Base-by-base conservation (phyloP, 441 rosid species). In the Populus hybrid region DNA sequence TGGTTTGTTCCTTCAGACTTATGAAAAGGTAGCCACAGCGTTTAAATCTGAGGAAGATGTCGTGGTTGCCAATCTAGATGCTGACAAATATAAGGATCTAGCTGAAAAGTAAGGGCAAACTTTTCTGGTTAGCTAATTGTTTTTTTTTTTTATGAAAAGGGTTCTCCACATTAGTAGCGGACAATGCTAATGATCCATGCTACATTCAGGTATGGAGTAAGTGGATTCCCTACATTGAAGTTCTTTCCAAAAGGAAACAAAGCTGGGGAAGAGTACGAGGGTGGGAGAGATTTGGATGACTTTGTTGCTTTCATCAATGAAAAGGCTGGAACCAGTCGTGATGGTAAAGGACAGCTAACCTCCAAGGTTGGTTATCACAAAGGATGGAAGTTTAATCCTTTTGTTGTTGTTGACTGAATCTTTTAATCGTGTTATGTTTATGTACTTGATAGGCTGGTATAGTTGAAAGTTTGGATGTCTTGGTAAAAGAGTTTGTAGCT, bases 221-320 rank as follows among this genome's bases (percentile, higher is more conserved):
- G 95, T 79, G 99, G 97, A 71, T 94, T 30, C 88, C 99, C 99
- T 79, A 94, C 97, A 35, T 72, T 96, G 78, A 96, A 92, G 76
- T 94, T 94, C 83, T 96, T 96, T 77, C 96, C 98, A 11, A 91
- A 87, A 79, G 83, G 89, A 83, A 92, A 94, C 87, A 94, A 92
- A 85, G 99, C 88, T 16, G 99, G 99, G 73, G 95, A 92, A 83
- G 97, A 92, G 6, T 95, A 94, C 70, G 97, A 89, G 4, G 98
- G 94, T 16, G 97, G 95, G 59, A 86, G 95, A 85, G 97, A 91
- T 76, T 77, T 94, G 61, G 98, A 90, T 34, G 98, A 91, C 84
- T 92, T 95, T 78, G 98, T 94, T 28, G 83, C 70, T 83, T 91
- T 94, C 86, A 87, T 95, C 74, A 95, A 95, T 69, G 94, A 90